These are phyloP conservation scores for Candida pseudoviswanathii DNA, from an alignment of 1,139 yeast genomes.

Conservation along the genomic window DNA sequence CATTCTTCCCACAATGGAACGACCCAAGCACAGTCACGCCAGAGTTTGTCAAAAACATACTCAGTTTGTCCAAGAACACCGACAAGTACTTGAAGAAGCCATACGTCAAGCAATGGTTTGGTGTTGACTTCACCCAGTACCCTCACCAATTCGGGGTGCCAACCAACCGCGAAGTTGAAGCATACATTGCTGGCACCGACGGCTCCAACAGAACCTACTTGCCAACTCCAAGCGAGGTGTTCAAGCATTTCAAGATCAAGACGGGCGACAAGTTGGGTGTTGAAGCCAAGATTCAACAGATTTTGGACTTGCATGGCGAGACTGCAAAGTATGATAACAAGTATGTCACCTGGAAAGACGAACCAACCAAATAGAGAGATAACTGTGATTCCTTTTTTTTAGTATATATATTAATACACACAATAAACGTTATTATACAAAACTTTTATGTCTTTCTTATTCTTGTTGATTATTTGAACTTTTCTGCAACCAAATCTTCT, in stretches of 20 bases:
- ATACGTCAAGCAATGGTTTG: conserved; percentile 47
- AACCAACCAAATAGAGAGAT: conserved; percentile 6
- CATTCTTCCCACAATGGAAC: conserved; percentile 54
- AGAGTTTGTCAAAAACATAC: conserved; percentile 24
- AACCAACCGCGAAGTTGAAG: conserved; percentile 56
- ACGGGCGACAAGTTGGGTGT: conserved; percentile 65
- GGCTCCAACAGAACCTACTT: conserved; percentile 64
- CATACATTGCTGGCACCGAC: conserved; percentile 66
- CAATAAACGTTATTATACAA: conserved; percentile 1
- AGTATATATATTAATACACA: conserved; percentile 3
- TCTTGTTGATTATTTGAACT: conserved; percentile 36
- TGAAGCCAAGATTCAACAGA: conserved; percentile 53
- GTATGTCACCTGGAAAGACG: conserved; percentile 61
- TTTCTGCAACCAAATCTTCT: conserved; percentile 56
- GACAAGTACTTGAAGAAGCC: conserved; percentile 35
- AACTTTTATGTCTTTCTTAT: neutral
- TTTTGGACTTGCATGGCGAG: conserved; percentile 63
- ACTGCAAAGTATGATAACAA: conserved; percentile 57
- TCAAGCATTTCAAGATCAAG: conserved; percentile 56
- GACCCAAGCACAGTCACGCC: conserved; percentile 24
- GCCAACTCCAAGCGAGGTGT: conserved; percentile 66
- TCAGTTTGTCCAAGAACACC: conserved; percentile 28
- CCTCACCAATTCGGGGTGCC: conserved; percentile 87
- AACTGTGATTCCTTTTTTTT: neutral
- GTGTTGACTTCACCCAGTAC: conserved; percentile 59